Base-by-base conservation (phyloP, 2,329 filamentous ascomycete species). In the Colletotrichum eleusines region DNA sequence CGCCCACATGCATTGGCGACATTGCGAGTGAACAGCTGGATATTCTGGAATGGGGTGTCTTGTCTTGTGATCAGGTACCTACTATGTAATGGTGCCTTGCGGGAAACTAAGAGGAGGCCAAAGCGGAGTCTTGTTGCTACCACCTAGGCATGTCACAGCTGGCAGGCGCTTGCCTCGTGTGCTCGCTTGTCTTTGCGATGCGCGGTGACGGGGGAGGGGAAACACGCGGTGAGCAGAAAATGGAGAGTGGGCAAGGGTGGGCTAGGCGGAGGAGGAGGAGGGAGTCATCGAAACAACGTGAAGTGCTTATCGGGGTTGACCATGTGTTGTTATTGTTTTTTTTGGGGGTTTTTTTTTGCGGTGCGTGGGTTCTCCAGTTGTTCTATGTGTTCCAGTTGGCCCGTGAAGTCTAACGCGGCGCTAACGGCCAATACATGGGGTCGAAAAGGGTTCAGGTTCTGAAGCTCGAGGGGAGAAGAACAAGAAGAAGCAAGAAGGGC, bases 151-250 rank as follows among this genome's bases (percentile, higher is more conserved):
- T 55, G 48, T 33, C 48, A 44, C 42, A 38, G 20, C 44, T 23
- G 23, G 44, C 44, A 46, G 26, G 26, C 50, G n/a, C 23, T 23
- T 12, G 44, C 44, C 40, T 50, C 42, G n/a, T 48, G 53, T 31
- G 26, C 33, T 33, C 26, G n/a, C 26, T 33, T 33, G 26, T 40
- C 53, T 63, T 42, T 63, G 55, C 26, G 64, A 53, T 71, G 58
- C 57, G 58, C 46, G 69, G 69, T 71, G 68, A 67, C 68, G 64
- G 65, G 69, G 68, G 31, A 46, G 59, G 48, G 53, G 44, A 58
- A 71, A 71, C 44, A 63, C 69, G 69, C 69, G 69, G 69, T 71
- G 69, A 71, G 69, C 69, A 64, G 63, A 54, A 66, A 63, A 60
- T 64, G 60, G 48, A 42, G 48, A 44, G 28, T 7, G 16, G 60